A percentile compares a stretch with the other conserved stretches of the same genome.
These are phyloP conservation scores for Saturnispora quitensis DNA, from an alignment of 805 yeast genomes.

Conservation along the genomic window DNA sequence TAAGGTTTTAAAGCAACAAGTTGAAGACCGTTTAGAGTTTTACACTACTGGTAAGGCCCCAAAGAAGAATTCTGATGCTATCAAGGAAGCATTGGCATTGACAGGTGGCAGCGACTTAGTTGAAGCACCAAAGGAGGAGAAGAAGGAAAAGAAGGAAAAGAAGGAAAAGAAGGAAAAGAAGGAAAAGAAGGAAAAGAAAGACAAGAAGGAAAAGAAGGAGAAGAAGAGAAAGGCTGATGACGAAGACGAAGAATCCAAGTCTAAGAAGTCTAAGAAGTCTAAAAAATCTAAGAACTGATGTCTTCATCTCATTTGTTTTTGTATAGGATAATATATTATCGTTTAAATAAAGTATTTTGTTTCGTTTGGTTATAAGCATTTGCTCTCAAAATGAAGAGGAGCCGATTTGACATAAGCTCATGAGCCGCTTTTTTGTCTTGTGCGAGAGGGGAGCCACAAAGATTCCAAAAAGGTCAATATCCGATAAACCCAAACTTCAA, in stretches of 20 bases:
- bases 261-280: constrained; percentile 15
- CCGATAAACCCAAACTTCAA: neutral
- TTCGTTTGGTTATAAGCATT: constrained; percentile 3
- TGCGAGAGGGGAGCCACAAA: neutral
- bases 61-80: constrained; percentile 91
- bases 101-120: constrained; percentile 31
- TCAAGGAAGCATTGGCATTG: constrained; percentile 79
- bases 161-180: constrained; percentile 41
- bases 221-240: constrained; percentile 8
- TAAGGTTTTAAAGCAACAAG: constrained; percentile 85
- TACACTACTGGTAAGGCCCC: constrained; percentile 96
- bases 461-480: neutral
- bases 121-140: constrained; percentile 28
- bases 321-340: constrained; percentile 1
- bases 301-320: neutral
- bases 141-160: constrained; percentile 33
- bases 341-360: neutral
- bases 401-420: neutral
- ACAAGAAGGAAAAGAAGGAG: constrained; percentile 32
- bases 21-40: constrained; percentile 92
- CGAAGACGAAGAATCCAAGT: constrained; percentile 10
- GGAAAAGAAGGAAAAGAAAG: constrained; percentile 45
- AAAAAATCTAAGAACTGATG: constrained; percentile 19
- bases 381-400: neutral
- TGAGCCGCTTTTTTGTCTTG: neutral